Percentiles rank a stretch among this genome's conserved stretches.
phyloP scores from a whole-genome alignment of 257 asterid genomes.

The Vinca minor region DNA sequence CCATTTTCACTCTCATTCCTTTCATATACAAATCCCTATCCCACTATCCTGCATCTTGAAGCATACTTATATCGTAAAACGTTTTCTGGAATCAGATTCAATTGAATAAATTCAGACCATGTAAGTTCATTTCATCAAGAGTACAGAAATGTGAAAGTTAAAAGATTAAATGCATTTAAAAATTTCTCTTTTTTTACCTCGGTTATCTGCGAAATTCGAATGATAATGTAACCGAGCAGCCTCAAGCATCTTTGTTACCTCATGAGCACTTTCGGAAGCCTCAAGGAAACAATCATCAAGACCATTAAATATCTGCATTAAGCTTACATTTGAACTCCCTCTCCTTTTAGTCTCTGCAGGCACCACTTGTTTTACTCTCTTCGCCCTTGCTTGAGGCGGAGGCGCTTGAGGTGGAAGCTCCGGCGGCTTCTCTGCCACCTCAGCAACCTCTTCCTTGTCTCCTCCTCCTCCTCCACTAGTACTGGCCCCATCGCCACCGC shows the following conservation, averaged over 20 bases:
- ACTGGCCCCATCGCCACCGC: not conserved
- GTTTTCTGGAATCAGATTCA: too few species aligned
- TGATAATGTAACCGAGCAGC: constrained; percentile 92
- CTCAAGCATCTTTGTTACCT: constrained; percentile 85
- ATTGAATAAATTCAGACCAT: too few species aligned
- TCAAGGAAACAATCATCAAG: constrained; percentile 88
- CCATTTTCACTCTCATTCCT: too few species aligned
- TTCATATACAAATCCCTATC: too few species aligned
- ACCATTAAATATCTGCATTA: constrained; percentile 53
- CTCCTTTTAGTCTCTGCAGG: constrained; percentile 54
- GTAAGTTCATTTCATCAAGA: too few species aligned
- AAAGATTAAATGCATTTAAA: constrained; percentile 8
- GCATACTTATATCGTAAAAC: not conserved
- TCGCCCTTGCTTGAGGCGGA: constrained; percentile 39
- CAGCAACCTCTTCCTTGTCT: constrained; percentile 33
- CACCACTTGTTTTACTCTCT: constrained; percentile 50
- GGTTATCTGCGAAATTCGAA: constrained; percentile 85
- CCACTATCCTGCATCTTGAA: too few species aligned
- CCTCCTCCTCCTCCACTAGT: constrained; percentile 27
- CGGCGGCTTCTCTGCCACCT: constrained; percentile 36
- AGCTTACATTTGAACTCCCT: constrained; percentile 36
- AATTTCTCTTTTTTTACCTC: too few species aligned
- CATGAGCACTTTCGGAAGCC: constrained; percentile 90
- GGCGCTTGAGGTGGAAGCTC: constrained; percentile 52
- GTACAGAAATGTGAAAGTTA: too few species aligned